Conservation (phyloP, 306 rosid species). For the Herpetospermum pedunculosum region DNA sequence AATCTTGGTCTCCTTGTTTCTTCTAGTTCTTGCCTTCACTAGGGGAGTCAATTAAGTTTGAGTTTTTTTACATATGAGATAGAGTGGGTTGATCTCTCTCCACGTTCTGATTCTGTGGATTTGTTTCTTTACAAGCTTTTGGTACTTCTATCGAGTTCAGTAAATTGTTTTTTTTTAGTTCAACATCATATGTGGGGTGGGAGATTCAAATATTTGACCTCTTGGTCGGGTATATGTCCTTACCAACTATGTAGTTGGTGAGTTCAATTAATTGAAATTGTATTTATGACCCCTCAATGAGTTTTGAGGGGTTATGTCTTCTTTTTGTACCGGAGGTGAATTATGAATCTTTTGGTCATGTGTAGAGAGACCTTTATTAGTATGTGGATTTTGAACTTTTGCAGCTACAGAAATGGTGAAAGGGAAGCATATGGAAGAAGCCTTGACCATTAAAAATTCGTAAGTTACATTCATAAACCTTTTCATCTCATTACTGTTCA, state of each 20-base stretch:
- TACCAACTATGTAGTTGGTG: too few relatives aligned
- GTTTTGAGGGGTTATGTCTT: not conserved
- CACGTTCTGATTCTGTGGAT: not conserved
- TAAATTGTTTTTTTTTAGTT: too few relatives aligned
- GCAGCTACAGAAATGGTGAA: conserved; percentile 96
- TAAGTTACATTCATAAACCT: conserved; percentile 14
- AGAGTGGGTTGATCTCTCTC: not conserved
- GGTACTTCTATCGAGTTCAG: not conserved
- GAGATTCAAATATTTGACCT: too few relatives aligned
- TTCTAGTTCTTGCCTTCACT: not conserved
- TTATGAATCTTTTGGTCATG: not conserved
- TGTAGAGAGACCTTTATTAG: not conserved
- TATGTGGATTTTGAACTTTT: conserved; percentile 14
- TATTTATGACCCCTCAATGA: not conserved
- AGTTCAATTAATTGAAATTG: too few relatives aligned
- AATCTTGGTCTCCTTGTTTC: not conserved
- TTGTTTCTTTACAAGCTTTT: not conserved
- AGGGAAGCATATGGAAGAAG: conserved; percentile 81
- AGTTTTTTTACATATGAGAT: not conserved
- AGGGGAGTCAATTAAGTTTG: not conserved
- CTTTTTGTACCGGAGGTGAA: not conserved
- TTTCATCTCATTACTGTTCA: not conserved
- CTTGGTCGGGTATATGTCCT: too few relatives aligned
- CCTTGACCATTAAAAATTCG: conserved; percentile 66
- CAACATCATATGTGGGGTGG: too few relatives aligned